Evolutionary conservation across 2,329 filamentous ascomycete species (phyloP).

Genomic region (Penicillium oxalicum): DNA sequence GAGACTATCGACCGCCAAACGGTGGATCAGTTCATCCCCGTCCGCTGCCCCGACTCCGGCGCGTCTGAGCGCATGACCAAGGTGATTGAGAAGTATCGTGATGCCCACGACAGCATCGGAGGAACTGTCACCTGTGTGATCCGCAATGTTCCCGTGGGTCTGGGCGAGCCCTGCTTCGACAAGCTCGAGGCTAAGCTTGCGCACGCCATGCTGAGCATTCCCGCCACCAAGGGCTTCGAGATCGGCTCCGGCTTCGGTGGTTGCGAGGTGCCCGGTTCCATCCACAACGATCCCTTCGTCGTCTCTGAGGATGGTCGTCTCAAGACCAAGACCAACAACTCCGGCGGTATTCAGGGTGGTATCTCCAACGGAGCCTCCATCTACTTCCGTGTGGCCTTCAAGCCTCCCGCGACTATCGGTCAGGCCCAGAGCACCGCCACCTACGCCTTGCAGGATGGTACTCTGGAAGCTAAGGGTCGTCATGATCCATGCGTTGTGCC

Average conservation of each 20-base stretch:
- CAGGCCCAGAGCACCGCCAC: slow-evolving; percentile 78
- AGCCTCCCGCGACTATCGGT: slow-evolving; percentile 88
- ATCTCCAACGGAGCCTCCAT: slow-evolving; percentile 90
- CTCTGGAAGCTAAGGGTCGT: slow-evolving; percentile 83
- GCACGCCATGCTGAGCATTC: slow-evolving; percentile 92
- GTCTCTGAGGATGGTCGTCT: slow-evolving; percentile 54
- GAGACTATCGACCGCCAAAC: slow-evolving; percentile 64
- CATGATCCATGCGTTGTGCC: slow-evolving; percentile 93
- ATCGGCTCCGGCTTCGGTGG: slow-evolving; percentile 89
- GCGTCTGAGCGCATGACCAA: slow-evolving; percentile 67
- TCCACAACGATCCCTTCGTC: slow-evolving; percentile 86
- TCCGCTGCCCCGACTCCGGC: slow-evolving; percentile 71
- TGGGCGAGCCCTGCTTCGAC: slow-evolving; percentile 92
- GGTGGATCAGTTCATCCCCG: slow-evolving; percentile 79
- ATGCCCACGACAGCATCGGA: slow-evolving; percentile 80
- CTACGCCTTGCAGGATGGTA: slow-evolving; percentile 69
- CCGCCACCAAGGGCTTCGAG: slow-evolving; percentile 92
- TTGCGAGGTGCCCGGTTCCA: slow-evolving; percentile 77
- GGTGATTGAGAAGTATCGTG: slow-evolving; percentile 69
- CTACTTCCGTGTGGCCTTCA: slow-evolving; percentile 94
- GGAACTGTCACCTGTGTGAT: slow-evolving; percentile 94
- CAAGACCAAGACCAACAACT: slow-evolving; percentile 89
- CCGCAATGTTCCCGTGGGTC: slow-evolving; percentile 72
- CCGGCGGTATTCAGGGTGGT: slow-evolving; percentile 88
- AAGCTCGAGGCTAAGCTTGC: slow-evolving; percentile 88